These are phyloP conservation scores for Metschnikowia kofuensis DNA, from an alignment of 805 yeast genomes.

Conservation along the genomic window DNA sequence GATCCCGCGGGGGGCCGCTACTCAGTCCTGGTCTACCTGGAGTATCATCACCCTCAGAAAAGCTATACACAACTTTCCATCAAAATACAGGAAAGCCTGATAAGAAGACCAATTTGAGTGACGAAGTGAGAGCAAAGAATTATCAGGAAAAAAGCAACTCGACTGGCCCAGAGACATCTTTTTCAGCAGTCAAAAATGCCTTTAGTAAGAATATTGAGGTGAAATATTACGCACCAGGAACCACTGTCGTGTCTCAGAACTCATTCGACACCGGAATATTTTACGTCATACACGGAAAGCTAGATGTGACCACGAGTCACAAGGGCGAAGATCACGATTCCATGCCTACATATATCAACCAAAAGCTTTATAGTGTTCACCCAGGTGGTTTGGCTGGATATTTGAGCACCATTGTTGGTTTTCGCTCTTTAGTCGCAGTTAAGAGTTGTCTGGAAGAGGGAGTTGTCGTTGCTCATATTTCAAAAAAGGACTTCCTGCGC, in stretches of 20 bases:
- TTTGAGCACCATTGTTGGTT: constrained; percentile 74
- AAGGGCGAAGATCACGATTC: constrained; percentile 3
- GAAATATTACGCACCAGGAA: constrained; percentile 48
- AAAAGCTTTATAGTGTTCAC: constrained; percentile 53
- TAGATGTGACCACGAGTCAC: constrained; percentile 48
- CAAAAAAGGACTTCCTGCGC: constrained; percentile 59
- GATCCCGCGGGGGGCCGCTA: constrained; percentile 10
- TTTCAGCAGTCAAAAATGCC: constrained; percentile 51
- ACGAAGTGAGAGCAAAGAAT: constrained; percentile 1
- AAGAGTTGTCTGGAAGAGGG: constrained; percentile 56
- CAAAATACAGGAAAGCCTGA: constrained; percentile 11
- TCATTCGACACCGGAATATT: constrained; percentile 70
- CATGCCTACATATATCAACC: constrained; percentile 12
- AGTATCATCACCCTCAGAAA: constrained; percentile 13
- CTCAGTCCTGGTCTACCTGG: constrained; percentile 2
- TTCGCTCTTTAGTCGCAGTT: constrained; percentile 72
- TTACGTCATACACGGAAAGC: constrained; percentile 74
- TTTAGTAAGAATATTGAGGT: constrained; percentile 62
- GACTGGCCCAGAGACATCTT: constrained; percentile 29
- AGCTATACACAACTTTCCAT: constrained; percentile 32
- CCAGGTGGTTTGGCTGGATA: constrained; percentile 89
- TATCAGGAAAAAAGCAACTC: neutral
- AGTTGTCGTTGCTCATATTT: constrained; percentile 60
- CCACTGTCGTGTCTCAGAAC: constrained; percentile 60
- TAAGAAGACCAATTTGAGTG: constrained; percentile 1